phyloP scores from a whole-genome alignment of 129 eudicot genomes.

The Heracleum sosnowskyi region DNA sequence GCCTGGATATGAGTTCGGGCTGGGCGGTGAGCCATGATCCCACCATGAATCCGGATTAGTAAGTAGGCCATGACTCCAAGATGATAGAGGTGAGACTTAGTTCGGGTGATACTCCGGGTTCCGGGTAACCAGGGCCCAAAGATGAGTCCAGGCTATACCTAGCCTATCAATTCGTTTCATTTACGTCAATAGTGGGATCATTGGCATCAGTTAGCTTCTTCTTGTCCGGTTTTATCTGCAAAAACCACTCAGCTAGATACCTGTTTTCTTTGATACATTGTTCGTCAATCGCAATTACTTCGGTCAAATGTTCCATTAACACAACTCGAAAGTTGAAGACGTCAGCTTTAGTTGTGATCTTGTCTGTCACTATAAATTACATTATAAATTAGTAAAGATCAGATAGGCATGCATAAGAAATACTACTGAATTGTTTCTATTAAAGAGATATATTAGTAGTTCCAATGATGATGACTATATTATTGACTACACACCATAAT shows the following conservation, averaged over 20 bases:
- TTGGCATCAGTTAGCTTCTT: constrained; percentile 22
- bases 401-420: neutral
- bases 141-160: too few relatives aligned
- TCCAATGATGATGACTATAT: neutral
- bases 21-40: too few relatives aligned
- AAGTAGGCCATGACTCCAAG: too few relatives aligned
- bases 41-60: too few relatives aligned
- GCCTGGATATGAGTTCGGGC: too few relatives aligned
- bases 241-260: constrained; percentile 45
- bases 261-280: constrained; percentile 35
- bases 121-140: too few relatives aligned
- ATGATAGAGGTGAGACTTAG: too few relatives aligned
- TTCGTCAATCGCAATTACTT: constrained; percentile 39
- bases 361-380: constrained; percentile 32
- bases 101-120: too few relatives aligned
- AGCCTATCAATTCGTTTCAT: too few relatives aligned
- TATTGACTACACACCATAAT: neutral
- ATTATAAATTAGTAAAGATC: neutral
- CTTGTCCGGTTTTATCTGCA: constrained; percentile 31
- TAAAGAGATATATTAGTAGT: neutral
- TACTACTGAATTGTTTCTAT: neutral
- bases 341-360: constrained; percentile 44
- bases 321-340: constrained; percentile 52
- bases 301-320: constrained; percentile 43
- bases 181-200: constrained; percentile 26